Evolutionary conservation across 1,284 basidiomycete species (phyloP).

Genomic region (Tilletia indica): DNA sequence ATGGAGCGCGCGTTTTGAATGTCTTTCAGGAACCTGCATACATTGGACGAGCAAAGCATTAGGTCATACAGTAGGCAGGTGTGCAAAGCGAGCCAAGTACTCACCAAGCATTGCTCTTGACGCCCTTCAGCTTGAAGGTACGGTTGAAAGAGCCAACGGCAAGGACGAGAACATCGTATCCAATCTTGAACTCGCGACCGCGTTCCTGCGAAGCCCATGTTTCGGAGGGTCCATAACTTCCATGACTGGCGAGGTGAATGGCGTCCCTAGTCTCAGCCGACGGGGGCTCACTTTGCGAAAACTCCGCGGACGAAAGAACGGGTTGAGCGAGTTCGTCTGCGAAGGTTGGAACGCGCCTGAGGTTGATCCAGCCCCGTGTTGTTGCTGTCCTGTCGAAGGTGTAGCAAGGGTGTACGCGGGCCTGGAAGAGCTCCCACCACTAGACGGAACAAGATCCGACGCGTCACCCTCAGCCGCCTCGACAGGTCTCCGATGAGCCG

Average conservation of each 20-base stretch:
- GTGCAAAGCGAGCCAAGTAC: neutral
- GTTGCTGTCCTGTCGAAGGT: neutral
- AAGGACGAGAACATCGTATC: constrained; percentile 73
- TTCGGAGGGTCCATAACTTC: constrained; percentile 18
- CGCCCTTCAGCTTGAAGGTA: constrained; percentile 63
- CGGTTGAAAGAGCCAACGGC: constrained; percentile 80
- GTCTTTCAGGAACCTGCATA: constrained; percentile 65
- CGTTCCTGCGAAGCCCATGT: constrained; percentile 21
- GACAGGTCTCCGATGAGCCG: constrained; percentile 28
- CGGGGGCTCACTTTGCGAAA: too few species aligned
- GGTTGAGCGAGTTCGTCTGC: constrained; percentile 7
- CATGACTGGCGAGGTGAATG: neutral
- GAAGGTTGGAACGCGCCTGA: neutral
- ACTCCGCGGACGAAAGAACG: too few species aligned
- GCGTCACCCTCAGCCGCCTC: constrained; percentile 21
- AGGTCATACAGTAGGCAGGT: neutral
- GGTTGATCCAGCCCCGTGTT: neutral
- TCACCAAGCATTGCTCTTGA: constrained; percentile 48
- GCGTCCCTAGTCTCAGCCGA: neutral
- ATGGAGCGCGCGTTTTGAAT: constrained; percentile 78
- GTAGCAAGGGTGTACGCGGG: neutral
- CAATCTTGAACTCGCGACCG: constrained; percentile 26
- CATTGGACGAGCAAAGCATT: neutral
- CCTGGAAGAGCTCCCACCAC: neutral
- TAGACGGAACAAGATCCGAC: neutral